Base-by-base conservation (phyloP, 331 rosid species). In the Ulmus americana region DNA sequence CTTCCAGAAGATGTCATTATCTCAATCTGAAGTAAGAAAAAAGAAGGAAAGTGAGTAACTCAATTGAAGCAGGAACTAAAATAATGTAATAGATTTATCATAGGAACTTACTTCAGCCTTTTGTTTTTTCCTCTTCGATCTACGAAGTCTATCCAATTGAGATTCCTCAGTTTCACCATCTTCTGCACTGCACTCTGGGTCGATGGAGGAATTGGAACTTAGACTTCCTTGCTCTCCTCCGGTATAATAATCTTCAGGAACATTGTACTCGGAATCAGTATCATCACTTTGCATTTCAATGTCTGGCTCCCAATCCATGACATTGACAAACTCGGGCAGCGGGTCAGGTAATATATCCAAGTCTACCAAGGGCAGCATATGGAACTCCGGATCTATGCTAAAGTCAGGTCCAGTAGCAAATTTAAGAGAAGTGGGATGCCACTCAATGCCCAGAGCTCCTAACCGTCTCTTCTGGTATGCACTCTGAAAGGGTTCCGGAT, bases 401-500 rank as follows among this genome's bases (percentile, higher is more conserved):
- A 94, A 94, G 80, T 90, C 99, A 60, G 97, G 96, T 70, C 97
- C 99, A 65, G 83, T 72, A 69, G 95, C 90, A 76, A 90, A 83
- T 74, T 52, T 90, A 60, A 90, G 82, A 56, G 95, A 76, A 70
- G 95, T 82, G 10, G 99, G 90, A 45, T 72, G 89, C 99, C 99
- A 94, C 62, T 94, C 99, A n/a, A 82, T 68, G 79, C 99, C 92
- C 68, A 94, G 75, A 62, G 97, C 90, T 75, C 97, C 99, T 68
- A 87, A 84, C 50, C 99, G 81, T 69, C 97, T 85, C 72, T 57
- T 75, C 81, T 94, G 99, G 80, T 85, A 94, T 64, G 81, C 83
- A 81, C 82, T 87, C 82, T 94, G 99, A 82, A 90, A 90, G 49
- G 99, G 99, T 78, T 94, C 97, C 12, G 95, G 86, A 77, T 94